Evolutionary conservation across 768 basidiomycete species (phyloP), one percentile per base, ranked within the genome.

Genomic region (Serendipita sp.): DNA sequence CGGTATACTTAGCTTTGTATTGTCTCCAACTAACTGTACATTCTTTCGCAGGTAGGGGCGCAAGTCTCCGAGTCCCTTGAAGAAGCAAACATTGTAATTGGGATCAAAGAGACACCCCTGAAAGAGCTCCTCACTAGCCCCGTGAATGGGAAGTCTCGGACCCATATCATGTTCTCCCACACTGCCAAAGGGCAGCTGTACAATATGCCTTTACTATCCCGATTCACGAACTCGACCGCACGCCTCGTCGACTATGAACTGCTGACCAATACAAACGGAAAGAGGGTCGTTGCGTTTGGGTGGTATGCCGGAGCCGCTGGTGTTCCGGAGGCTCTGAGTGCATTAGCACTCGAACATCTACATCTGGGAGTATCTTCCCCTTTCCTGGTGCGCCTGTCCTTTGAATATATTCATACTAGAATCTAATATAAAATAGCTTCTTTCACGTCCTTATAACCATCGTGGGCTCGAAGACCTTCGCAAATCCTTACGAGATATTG

Each of bases 231-330:
- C 7, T 56, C 69, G 38, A 69, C 75, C 3, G 80, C 84, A 1
- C 75, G 79, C 2, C 72, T 95, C 14, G 78, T 96, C 61, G 93
- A 96, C 71, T 93, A 90, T 68, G 93, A 96, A 69, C 79, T 93
- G 2, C 73, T 96, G 26, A 86, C 82, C 1, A 79, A 74, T 24
- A 65, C 70, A 3, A 73, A 77, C 41, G 87, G 85, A 2, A 86
- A 86, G 70, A 76, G 93, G 22, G 87, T 86, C 0, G 89, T 93
- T 17, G 91, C 85, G 0, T 95, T 96, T 74, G 93, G 92, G 0
- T 92, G 85, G 84, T 90, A 86, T 67, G 93, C 93, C 0, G 93
- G 93, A 72, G 90, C 89, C 63, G 88, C 88, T 11, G 92, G 91
- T 13, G 84, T 83, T 4, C 80, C 91, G 2, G 92, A 94, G 72